Evolutionary conservation across 352 stramenopile species (phyloP), one percentile per base, ranked within the genome.

Genomic region (Phytophthora chlamydospora): DNA sequence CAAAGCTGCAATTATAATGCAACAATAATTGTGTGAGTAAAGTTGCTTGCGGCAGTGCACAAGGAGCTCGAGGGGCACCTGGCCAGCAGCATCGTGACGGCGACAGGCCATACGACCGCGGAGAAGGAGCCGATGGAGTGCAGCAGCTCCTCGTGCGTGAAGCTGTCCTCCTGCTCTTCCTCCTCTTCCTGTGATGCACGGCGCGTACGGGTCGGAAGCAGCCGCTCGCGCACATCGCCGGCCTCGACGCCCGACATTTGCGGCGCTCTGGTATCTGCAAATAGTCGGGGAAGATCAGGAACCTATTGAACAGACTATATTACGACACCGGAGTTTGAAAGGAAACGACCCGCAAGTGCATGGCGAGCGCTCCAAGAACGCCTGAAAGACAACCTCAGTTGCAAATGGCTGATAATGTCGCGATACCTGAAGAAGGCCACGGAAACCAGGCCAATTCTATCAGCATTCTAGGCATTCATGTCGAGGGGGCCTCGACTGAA

Each of bases 41-140:
- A 7, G 11, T 4, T 31, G 9, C n/a, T 24, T 49, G n/a, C n/a
- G 21, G 27, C 11, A 55, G 4, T 47, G 34, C 21, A 52, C 12
- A 33, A 45, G 24, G 6, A 40, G n/a, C 16, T 40, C 14, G 4
- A 7, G 16, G 29, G 17, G 14, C 12, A 94, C 85, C 87, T 96
- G 6, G 87, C 82, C 5, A 94, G 54, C 48, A 96, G 59, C 83
- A 96, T 96, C 1, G 87, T 96, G 48, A 81, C 19, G 0, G 85
- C 81, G 11, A 96, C 87, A 0, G 87, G 87, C 76, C 78, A 88
- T 14, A 95, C 68, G 34, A 96, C 84, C 14, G 85, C 86, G 10
- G 79, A 93, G 70, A 96, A 96, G 6, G 85, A 95, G 16, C 85
- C 87, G 33, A 96, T 85, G 1, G 83, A 93, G 55, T 96, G 87